A percentile compares a stretch with the other conserved stretches of the same genome.
Conservation (phyloP, 441 rosid species). For the Jatropha multifida region DNA sequence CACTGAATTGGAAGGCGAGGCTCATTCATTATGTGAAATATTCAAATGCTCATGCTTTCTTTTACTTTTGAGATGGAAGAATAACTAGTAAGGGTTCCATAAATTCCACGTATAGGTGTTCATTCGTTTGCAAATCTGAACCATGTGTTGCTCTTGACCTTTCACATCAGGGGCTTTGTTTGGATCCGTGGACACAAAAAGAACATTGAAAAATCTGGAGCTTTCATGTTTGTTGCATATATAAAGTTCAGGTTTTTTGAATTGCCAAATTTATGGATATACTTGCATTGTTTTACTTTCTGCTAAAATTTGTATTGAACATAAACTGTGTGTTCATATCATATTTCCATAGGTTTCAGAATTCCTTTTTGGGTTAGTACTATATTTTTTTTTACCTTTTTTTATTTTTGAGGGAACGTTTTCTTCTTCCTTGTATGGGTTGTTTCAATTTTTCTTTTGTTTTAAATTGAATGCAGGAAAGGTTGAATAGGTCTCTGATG, state of each 20-base stretch:
- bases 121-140: not conserved
- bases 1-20: not conserved
- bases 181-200: not conserved
- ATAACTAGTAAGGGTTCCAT: not conserved
- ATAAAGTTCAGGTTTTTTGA: not conserved
- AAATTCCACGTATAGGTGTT: not conserved
- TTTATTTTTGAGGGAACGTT: too few species aligned
- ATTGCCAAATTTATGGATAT: not conserved
- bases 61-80: not conserved
- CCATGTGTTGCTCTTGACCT: not conserved
- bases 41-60: not conserved
- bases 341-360: too few species aligned
- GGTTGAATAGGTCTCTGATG: slow-evolving; percentile 70
- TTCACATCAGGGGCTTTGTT: not conserved
- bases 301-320: not conserved
- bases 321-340: too few species aligned
- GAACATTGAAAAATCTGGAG: not conserved
- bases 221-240: not conserved
- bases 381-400: too few species aligned
- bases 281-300: not conserved
- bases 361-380: too few species aligned
- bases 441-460: too few species aligned
- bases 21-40: not conserved
- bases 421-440: not conserved
- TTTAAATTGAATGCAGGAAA: slow-evolving; percentile 54